Evolutionary conservation across 179 eudicot species (phyloP), one percentile per base, ranked within the genome.

Genomic region (Gypsophila paniculata): DNA sequence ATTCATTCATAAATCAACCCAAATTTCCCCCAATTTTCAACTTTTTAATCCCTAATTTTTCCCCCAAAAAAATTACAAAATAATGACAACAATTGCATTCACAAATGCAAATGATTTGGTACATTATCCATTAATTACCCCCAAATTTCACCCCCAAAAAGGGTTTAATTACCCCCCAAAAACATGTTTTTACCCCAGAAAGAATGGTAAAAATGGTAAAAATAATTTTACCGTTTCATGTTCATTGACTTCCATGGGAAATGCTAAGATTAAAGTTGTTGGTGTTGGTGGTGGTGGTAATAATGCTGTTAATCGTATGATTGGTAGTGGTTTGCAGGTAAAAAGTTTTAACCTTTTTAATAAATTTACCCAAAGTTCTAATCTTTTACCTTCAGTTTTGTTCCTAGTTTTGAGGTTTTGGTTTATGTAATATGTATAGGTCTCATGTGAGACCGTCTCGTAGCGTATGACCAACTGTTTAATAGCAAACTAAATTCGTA

Each of bases 241-340:
- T 38, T 76, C 96, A 25, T 86, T 85, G 23, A 26, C 83, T n/a
- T 83, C 88, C 8, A 79, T 85, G 83, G 96, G 89, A 13, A 76
- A 82, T 48, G 97, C 99, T 65, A 95, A 80, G 79, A 95, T 95
- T 79, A 95, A 92, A 86, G 99, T 92, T 63, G 80, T 95, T 23
- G 99, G 99, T 69, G 95, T 95, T 64, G 99, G 97, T 53, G 99
- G 99, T 0, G 99, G 97, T 21, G 99, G 97, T 39, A 95, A 95
- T 77, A 95, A 95, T 86, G 99, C 99, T 68, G 90, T 95, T 82
- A 92, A 95, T 73, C 96, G 99, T 39, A 95, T 95, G 99, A 87
- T 95, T 86, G 90, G 89, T 64, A 87, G 96, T 74, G 99, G 97
- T 74, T 82, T 94, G 18, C 99, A 88, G 84, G 99, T 94, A 42